A percentile compares a stretch with the other conserved stretches of the same genome.
phyloP scores from a whole-genome alignment of 164 flowering plant species.

The Amborella trichopoda region DNA sequence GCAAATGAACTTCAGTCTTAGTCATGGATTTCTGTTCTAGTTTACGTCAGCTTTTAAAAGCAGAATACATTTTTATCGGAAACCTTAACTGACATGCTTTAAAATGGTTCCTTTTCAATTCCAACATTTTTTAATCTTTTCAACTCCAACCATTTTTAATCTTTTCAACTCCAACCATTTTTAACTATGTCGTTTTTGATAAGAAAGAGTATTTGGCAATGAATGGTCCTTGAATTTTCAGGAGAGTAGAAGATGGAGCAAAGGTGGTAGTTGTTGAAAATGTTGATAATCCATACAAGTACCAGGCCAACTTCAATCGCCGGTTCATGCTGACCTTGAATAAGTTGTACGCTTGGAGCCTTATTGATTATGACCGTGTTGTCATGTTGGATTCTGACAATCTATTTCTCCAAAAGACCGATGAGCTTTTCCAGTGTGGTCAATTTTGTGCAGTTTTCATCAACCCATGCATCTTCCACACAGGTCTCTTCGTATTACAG shows the following conservation, averaged over 20 bases:
- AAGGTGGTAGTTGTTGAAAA: constrained; percentile 77
- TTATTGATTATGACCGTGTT: constrained; percentile 73
- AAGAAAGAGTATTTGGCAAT: too few species aligned
- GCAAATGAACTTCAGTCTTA: too few species aligned
- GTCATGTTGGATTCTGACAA: constrained; percentile 97
- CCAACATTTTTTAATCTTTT: too few species aligned
- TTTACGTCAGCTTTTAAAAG: too few species aligned
- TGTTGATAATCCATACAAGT: constrained; percentile 61
- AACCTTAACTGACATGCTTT: too few species aligned
- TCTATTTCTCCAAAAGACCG: constrained; percentile 71
- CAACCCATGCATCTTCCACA: constrained; percentile 98
- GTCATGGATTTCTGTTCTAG: too few species aligned
- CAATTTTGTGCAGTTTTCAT: constrained; percentile 96
- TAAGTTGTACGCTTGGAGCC: constrained; percentile 92
- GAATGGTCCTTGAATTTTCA: constrained; percentile 11
- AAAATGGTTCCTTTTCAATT: too few species aligned
- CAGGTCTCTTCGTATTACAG: constrained; percentile 94
- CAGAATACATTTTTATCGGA: too few species aligned
- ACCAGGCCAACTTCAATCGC: constrained; percentile 25
- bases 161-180: too few species aligned
- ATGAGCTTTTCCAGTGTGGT: constrained; percentile 93
- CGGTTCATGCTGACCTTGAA: constrained; percentile 84
- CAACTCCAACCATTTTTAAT: too few species aligned
- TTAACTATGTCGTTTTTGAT: too few species aligned
- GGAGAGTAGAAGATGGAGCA: constrained; percentile 86